phyloP scores from a whole-genome alignment of 2,329 filamentous ascomycete species.

The Westerdykella ornata region DNA sequence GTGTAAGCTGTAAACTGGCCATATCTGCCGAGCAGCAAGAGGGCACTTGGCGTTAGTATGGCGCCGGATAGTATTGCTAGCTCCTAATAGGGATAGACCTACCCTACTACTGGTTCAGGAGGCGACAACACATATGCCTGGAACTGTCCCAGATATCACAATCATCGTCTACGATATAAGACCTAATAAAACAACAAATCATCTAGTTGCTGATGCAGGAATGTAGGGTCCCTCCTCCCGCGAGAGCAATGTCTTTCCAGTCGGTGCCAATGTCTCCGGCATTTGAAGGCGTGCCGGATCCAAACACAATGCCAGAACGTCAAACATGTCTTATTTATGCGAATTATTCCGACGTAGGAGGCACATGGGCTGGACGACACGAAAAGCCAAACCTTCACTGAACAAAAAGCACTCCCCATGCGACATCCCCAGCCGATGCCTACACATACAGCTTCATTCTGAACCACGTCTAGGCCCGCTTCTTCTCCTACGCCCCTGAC shows the following conservation, averaged over 20 bases:
- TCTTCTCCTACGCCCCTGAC: slow-evolving; percentile 43
- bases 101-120: slow-evolving; percentile 39
- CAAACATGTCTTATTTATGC: slow-evolving; percentile 46
- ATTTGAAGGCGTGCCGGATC: slow-evolving; percentile 46
- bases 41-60: slow-evolving; percentile 19
- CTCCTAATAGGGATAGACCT: slow-evolving; percentile 36
- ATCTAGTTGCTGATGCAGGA: not conserved
- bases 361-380: slow-evolving; percentile 33
- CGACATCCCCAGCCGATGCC: slow-evolving; percentile 42
- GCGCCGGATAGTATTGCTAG: slow-evolving; percentile 39
- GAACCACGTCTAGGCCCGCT: slow-evolving; percentile 45
- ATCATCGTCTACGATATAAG: slow-evolving; percentile 34
- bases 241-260: slow-evolving; percentile 43
- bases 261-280: slow-evolving; percentile 45
- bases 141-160: slow-evolving; percentile 20
- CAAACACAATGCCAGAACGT: slow-evolving; percentile 41
- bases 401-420: slow-evolving; percentile 34
- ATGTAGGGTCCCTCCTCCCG: slow-evolving; percentile 34
- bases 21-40: too few relatives aligned
- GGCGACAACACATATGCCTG: slow-evolving; percentile 29
- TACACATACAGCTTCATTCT: slow-evolving; percentile 43
- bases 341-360: slow-evolving; percentile 42
- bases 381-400: too few relatives aligned
- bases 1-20: too few relatives aligned
- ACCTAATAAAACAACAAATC: not conserved